phyloP scores from a whole-genome alignment of 495 filamentous ascomycete species.

The Tetracladium setigerum region DNA sequence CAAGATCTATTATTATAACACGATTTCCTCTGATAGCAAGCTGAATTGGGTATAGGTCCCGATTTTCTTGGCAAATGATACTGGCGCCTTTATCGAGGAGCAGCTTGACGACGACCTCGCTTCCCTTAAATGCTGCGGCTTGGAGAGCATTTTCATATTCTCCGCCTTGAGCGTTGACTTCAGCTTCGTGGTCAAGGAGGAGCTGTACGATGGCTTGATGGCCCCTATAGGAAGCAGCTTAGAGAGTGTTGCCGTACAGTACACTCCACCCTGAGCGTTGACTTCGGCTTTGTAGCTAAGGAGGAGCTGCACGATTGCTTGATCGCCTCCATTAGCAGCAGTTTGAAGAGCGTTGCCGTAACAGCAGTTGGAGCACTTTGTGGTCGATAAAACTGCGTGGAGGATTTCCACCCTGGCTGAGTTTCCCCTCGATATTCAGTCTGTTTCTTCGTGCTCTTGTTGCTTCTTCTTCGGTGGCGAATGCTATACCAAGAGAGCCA shows the following conservation, averaged over 20 bases:
- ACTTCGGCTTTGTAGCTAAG: conserved; percentile 17
- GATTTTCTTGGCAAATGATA: conserved; percentile 13
- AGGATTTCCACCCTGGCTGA: no score
- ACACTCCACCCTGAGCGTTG: conserved; percentile 11
- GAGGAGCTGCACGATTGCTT: conserved; percentile 18
- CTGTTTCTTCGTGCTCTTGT: no score
- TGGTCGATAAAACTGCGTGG: no score
- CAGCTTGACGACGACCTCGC: conserved; percentile 17
- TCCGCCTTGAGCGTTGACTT: conserved; percentile 19
- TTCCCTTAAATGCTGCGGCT: conserved; percentile 7
- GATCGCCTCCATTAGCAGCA: conserved; percentile 14
- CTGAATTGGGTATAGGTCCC: conserved; percentile 5
- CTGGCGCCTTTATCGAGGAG: conserved; percentile 19
- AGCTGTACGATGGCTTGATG: conserved; percentile 8
- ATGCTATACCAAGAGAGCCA: no score
- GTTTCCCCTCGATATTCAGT: no score
- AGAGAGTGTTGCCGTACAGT: conserved; percentile 14
- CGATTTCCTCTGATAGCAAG: conserved; percentile 5
- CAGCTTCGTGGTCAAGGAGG: conserved; percentile 19
- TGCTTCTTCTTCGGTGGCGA: no score
- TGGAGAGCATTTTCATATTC: conserved; percentile 8
- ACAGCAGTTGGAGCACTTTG: no score
- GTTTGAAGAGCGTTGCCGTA: conserved; percentile 18
- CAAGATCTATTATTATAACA: conserved; percentile 5
- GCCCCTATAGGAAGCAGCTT: conserved; percentile 12